phyloP scores from a whole-genome alignment of 208 protist genomes.

The Leishmania gerbilli region DNA sequence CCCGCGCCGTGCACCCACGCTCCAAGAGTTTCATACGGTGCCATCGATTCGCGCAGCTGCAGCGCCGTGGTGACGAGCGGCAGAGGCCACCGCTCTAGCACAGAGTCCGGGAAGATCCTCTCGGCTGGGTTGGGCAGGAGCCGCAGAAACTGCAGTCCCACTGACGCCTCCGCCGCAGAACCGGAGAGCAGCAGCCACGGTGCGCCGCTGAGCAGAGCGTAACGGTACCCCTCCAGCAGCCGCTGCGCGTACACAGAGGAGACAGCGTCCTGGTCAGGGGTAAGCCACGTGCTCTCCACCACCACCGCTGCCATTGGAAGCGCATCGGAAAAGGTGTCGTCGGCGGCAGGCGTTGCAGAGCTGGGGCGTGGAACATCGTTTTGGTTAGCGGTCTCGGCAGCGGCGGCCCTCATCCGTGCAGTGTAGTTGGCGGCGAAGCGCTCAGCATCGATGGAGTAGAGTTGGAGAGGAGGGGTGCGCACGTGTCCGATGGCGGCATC shows the following conservation, averaged over 20 bases:
- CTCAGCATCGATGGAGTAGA: neutral
- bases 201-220: conserved; percentile 59
- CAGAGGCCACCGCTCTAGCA: conserved; percentile 9
- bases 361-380: neutral
- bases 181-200: conserved; percentile 65
- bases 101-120: conserved; percentile 10
- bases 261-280: conserved; percentile 25
- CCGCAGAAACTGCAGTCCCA: conserved; percentile 33
- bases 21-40: conserved; percentile 8
- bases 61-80: neutral
- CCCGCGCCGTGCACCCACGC: conserved; percentile 24
- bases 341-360: neutral
- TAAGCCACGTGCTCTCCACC: conserved; percentile 34
- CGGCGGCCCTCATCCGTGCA: neutral
- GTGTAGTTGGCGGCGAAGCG: neutral
- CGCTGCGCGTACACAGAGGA: conserved; percentile 37
- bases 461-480: conserved; percentile 11
- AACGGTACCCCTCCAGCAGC: conserved; percentile 47
- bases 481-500: conserved; percentile 10
- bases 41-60: conserved; percentile 22
- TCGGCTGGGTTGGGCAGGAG: conserved; percentile 15
- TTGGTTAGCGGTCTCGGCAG: neutral
- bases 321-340: neutral
- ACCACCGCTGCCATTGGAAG: conserved; percentile 40
- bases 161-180: conserved; percentile 19